These are phyloP conservation scores for Entomortierella lignicola DNA, from an alignment of 192 early-diverging fungal genomes.

Conservation along the genomic window DNA sequence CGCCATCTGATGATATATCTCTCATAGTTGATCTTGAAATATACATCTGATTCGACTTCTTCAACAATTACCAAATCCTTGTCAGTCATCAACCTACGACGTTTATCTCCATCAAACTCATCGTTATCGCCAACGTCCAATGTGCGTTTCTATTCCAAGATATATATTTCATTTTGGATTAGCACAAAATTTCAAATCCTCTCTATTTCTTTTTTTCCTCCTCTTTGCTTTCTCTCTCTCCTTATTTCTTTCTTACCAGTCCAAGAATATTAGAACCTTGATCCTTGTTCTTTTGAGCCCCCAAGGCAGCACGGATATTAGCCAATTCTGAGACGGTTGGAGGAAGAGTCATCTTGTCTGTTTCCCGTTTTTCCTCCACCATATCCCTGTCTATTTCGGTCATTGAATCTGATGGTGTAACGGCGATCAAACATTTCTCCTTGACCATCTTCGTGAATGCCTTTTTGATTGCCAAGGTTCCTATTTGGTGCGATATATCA, in stretches of 20 bases:
- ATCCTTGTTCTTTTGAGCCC: constrained; percentile 62
- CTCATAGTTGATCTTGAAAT: constrained; percentile 75
- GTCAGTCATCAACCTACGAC: constrained; percentile 8
- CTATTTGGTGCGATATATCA: too few species aligned
- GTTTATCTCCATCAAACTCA: constrained; percentile 22
- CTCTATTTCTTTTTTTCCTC: too few species aligned
- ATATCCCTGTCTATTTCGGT: constrained; percentile 71
- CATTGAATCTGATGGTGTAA: constrained; percentile 66
- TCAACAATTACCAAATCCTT: constrained; percentile 31
- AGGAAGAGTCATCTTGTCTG: constrained; percentile 63
- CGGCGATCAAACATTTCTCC: constrained; percentile 71
- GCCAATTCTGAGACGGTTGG: constrained; percentile 74
- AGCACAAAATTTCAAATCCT: too few species aligned
- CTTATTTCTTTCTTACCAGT: constrained; percentile 49
- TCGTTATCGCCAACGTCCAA: constrained; percentile 19
- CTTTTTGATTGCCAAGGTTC: constrained; percentile 25
- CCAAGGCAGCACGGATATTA: constrained; percentile 59
- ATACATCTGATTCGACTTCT: constrained; percentile 67
- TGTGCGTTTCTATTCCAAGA: constrained; percentile 39
- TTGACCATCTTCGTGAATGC: constrained; percentile 66
- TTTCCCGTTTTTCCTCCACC: constrained; percentile 68
- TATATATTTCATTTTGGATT: neutral
- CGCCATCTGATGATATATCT: constrained; percentile 74
- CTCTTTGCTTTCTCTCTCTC: too few species aligned
- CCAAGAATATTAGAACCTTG: constrained; percentile 58